phyloP scores from a whole-genome alignment of 192 early-diverging fungal species.

The Coemansia erecta region DNA sequence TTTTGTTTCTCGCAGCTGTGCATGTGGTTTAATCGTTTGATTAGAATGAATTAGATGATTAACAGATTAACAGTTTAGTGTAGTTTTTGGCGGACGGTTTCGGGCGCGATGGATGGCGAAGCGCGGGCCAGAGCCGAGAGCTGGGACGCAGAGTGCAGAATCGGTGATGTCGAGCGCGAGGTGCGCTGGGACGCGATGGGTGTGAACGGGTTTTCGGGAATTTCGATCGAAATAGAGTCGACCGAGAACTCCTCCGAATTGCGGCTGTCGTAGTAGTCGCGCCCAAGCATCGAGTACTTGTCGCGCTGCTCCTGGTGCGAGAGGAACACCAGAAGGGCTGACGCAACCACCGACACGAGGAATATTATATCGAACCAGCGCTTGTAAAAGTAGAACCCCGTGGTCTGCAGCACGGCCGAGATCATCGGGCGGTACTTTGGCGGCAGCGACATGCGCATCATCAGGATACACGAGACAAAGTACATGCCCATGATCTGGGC shows the following conservation, averaged over 20 bases:
- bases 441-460: slow-evolving; percentile 89
- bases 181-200: slow-evolving; percentile 33
- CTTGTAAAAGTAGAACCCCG: slow-evolving; percentile 90
- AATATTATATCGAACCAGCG: slow-evolving; percentile 95
- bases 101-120: slow-evolving; percentile 6
- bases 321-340: slow-evolving; percentile 69
- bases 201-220: slow-evolving; percentile 34
- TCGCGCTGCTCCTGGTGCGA: slow-evolving; percentile 61
- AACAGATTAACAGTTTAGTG: not conserved
- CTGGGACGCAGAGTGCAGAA: slow-evolving; percentile 13
- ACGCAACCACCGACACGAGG: slow-evolving; percentile 73
- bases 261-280: slow-evolving; percentile 38
- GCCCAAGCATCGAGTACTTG: slow-evolving; percentile 52
- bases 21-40: too few relatives aligned
- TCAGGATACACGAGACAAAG: slow-evolving; percentile 84
- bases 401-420: slow-evolving; percentile 71
- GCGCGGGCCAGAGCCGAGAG: slow-evolving; percentile 15
- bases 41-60: not conserved
- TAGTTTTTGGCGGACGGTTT: slow-evolving; percentile 27
- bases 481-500: slow-evolving; percentile 93
- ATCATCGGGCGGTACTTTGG: slow-evolving; percentile 79
- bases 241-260: slow-evolving; percentile 33
- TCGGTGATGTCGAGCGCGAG: slow-evolving; percentile 35
- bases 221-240: slow-evolving; percentile 43
- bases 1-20: too few relatives aligned